A percentile compares a stretch with the other conserved stretches of the same genome.
These are phyloP conservation scores for Raphanus raphanistrum DNA, from an alignment of 345 rosid species.

Conservation along the genomic window DNA sequence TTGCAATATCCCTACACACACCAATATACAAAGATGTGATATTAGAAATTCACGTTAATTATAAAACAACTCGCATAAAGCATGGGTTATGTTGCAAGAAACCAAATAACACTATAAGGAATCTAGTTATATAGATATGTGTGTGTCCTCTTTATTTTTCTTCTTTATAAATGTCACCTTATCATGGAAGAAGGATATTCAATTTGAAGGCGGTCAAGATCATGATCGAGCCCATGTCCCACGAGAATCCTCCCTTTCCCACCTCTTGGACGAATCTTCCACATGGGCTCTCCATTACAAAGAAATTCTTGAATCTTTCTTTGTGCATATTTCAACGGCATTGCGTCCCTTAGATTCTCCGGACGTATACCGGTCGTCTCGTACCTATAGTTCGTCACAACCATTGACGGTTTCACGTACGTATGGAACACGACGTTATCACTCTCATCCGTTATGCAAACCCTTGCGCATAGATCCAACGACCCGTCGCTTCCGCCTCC, in stretches of 20 bases:
- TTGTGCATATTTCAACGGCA: conserved; percentile 67
- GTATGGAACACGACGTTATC: conserved; percentile 76
- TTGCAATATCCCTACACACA: conserved; percentile 66
- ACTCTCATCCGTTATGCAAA: conserved; percentile 72
- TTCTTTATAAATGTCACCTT: conserved; percentile 46
- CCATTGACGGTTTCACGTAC: conserved; percentile 70
- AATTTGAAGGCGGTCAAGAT: conserved; percentile 68
- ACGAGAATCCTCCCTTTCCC: conserved; percentile 87
- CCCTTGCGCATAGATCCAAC: conserved; percentile 72
- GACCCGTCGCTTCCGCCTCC: conserved; percentile 96
- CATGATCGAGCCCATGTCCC: conserved; percentile 87
- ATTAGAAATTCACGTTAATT: background rate
- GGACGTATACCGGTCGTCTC: conserved; percentile 83
- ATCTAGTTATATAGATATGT: background rate
- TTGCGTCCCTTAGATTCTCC: conserved; percentile 70
- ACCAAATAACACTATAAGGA: conserved; percentile 8
- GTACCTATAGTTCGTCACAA: conserved; percentile 80
- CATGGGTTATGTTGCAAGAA: background rate
- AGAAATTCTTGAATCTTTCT: conserved; percentile 83
- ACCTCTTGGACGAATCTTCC: conserved; percentile 79
- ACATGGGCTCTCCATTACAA: conserved; percentile 84
- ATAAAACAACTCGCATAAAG: background rate
- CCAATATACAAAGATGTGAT: background rate
- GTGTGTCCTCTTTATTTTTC: background rate
- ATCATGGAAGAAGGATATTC: conserved; percentile 80